Conservation (phyloP, 2,329 filamentous ascomycete species). For the Phyllachora maydis region DNA sequence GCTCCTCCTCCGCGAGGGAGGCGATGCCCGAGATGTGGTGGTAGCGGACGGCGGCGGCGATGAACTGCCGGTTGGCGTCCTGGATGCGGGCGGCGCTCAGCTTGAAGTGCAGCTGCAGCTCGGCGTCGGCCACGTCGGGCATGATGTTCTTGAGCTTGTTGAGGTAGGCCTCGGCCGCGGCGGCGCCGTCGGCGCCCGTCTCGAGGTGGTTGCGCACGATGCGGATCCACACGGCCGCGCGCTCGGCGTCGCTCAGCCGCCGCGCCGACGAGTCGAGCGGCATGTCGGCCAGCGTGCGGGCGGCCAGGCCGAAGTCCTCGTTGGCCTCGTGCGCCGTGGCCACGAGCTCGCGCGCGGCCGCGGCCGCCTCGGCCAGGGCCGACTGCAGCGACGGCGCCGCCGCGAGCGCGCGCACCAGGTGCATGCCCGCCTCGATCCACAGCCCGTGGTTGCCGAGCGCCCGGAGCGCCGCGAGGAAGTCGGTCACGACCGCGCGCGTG, state of each 20-base stretch:
- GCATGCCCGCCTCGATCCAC: slow-evolving; percentile 56
- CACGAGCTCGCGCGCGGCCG: slow-evolving; percentile 56
- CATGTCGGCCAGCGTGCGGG: slow-evolving; percentile 61
- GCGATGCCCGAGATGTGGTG: slow-evolving; percentile 65
- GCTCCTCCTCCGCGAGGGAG: slow-evolving; percentile 68
- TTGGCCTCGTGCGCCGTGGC: slow-evolving; percentile 66
- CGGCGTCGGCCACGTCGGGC: slow-evolving; percentile 49
- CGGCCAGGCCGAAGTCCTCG: slow-evolving; percentile 64
- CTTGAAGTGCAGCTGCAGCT: slow-evolving; percentile 66
- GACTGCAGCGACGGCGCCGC: slow-evolving; percentile 30
- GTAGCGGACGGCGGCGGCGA: slow-evolving; percentile 75
- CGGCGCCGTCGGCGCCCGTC: slow-evolving; percentile 71
- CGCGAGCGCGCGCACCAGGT: slow-evolving; percentile 46
- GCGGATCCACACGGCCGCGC: slow-evolving; percentile 73
- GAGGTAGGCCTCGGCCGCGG: slow-evolving; percentile 74
- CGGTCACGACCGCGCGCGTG: slow-evolving; percentile 8
- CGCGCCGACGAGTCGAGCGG: slow-evolving; percentile 80
- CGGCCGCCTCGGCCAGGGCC: slow-evolving; percentile 71
- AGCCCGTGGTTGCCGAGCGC: slow-evolving; percentile 38
- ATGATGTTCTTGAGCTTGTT: slow-evolving; percentile 94
- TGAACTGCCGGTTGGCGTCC: slow-evolving; percentile 75
- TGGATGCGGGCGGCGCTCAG: slow-evolving; percentile 84
- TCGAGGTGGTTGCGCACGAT: slow-evolving; percentile 91
- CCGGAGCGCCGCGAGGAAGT: slow-evolving; percentile 27
- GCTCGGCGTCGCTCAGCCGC: slow-evolving; percentile 61